These are phyloP conservation scores for Pseudocohnilembus persalinus DNA, from an alignment of 169 alveolate species.

Conservation along the genomic window DNA sequence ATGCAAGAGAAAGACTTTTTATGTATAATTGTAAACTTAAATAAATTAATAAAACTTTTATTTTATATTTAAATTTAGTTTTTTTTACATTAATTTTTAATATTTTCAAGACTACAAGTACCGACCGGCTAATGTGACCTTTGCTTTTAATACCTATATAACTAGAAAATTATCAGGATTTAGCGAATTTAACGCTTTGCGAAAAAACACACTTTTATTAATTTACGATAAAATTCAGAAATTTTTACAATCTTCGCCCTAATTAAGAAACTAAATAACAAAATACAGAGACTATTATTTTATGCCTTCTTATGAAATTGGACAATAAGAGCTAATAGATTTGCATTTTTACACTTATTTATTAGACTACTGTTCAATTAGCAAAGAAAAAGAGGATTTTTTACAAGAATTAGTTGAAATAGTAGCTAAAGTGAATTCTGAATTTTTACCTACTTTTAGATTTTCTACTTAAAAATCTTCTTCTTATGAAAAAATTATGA, in stretches of 20 bases:
- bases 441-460: neutral
- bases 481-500: constrained; percentile 1
- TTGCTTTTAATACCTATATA: constrained; percentile 1
- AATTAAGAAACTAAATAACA: neutral
- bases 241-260: neutral
- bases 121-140: neutral
- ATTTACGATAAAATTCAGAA: neutral
- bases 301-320: neutral
- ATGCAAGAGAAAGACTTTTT: neutral
- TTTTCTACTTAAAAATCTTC: neutral
- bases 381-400: neutral
- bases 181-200: neutral
- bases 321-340: neutral
- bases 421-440: neutral
- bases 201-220: neutral
- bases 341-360: neutral
- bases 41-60: no score
- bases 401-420: neutral
- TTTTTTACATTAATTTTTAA: no score
- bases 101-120: neutral
- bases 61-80: no score
- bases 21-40: neutral
- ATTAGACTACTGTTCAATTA: neutral
- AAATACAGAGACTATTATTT: constrained; percentile 1
- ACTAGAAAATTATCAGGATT: neutral